Base-by-base conservation (phyloP, 1,284 basidiomycete genomes). In the Sphaerobolus stellatus region DNA sequence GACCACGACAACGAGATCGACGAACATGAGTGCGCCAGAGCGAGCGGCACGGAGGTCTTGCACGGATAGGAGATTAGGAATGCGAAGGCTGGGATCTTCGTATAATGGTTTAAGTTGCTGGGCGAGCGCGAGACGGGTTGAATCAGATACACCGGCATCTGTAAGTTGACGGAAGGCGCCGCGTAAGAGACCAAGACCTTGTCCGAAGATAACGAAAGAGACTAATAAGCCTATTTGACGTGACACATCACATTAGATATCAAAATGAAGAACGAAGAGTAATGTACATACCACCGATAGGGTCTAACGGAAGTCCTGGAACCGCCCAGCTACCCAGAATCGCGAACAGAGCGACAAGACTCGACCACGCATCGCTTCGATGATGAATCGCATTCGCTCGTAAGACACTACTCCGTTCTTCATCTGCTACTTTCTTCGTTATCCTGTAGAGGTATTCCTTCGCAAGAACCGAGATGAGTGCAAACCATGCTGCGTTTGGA, bases 401-500 rank as follows among this genome's bases (percentile, higher is more conserved):
- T 43, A 99, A 74, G 0, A 99, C 96, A 2, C 92, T 90, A 65
- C 89, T 92, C 64, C 88, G 85, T 69, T 98, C 94, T 64, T 93
- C 83, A 58, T 90, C 84, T 5, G 96, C 96, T 27, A 98, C 94
- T 58, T 82, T 84, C 66, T 88, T 88, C 48, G 94, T 97, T 48
- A 86, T 75, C 52, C 92, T 78, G 71, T 95, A 98, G 25, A 99
- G 72, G 88, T 89, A 97, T 71, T 99, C 97, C 68, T 99, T 99
- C 59, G 84, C 73, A 1, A 91, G 56, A 2, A 98, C 84, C 58
- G 89, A 87, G 30, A 86, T 68, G 0, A 86, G 82, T 1, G 96
- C 96, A 64, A 98, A 96, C 93, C 94, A 98, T 47, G 95, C 94
- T 18, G 97, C 96, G 64, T 98, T 95, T 16, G 93, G 90, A 68